These are phyloP conservation scores for Ceratocystis cacaofunesta DNA, from an alignment of 2,329 filamentous ascomycete genomes.

Conservation along the genomic window DNA sequence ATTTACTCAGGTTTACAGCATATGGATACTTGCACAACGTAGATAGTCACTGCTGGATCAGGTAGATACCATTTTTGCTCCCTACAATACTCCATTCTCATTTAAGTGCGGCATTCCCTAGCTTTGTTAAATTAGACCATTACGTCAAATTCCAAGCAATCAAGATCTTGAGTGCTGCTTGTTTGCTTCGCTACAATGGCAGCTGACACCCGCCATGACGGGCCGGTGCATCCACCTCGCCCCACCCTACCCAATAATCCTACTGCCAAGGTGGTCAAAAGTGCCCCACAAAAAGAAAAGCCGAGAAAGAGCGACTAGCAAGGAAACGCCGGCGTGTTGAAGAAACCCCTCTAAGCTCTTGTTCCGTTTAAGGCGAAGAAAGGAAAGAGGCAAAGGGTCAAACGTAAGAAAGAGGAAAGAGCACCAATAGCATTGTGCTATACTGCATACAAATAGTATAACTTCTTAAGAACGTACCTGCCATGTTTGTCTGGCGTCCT, in stretches of 20 bases:
- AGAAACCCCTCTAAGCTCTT: not conserved
- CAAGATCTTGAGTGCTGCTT: not conserved
- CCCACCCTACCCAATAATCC: not conserved
- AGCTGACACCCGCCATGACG: not conserved
- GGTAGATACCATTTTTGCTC: too few relatives aligned
- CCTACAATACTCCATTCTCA: too few relatives aligned
- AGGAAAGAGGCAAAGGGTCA: too few relatives aligned
- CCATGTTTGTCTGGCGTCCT: conserved; percentile 10
- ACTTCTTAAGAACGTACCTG: not conserved
- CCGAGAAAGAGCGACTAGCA: not conserved
- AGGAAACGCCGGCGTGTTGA: not conserved
- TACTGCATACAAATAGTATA: not conserved
- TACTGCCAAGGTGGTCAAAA: not conserved
- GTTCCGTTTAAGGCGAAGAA: not conserved
- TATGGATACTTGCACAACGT: too few relatives aligned
- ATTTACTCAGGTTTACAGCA: too few relatives aligned
- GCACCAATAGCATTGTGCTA: conserved; percentile 1
- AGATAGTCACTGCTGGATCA: too few relatives aligned
- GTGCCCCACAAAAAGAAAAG: not conserved
- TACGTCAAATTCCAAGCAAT: not conserved
- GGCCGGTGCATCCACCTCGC: not conserved
- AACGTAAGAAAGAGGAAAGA: not conserved
- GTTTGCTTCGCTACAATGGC: not conserved
- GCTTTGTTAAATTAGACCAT: too few relatives aligned
- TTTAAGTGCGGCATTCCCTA: too few relatives aligned